Evolutionary conservation across 2,329 filamentous ascomycete genomes (phyloP).

Genomic region (Pleomassaria siparia): DNA sequence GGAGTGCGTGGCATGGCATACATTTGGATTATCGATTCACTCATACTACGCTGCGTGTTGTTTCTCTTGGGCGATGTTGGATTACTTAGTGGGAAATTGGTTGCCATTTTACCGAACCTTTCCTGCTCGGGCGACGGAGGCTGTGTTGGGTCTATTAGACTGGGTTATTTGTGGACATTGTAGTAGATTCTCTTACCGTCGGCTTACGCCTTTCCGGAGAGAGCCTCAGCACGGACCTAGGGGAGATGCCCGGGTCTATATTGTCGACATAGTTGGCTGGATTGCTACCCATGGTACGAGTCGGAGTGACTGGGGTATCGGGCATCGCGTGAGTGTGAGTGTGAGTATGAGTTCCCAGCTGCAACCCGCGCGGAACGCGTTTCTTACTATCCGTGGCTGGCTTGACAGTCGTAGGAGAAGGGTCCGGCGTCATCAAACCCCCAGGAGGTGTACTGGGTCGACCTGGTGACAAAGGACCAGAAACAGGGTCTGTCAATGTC

Average conservation of each 20-base stretch:
- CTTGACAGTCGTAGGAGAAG: slow-evolving; percentile 10
- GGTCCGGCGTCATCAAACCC: slow-evolving; percentile 10
- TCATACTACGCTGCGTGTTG: slow-evolving; percentile 26
- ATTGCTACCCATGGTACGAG: slow-evolving; percentile 12
- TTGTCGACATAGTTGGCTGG: slow-evolving; percentile 19
- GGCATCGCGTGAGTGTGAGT: slow-evolving; percentile 19
- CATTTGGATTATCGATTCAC: slow-evolving; percentile 25
- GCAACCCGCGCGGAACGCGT: slow-evolving; percentile 9
- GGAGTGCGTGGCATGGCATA: slow-evolving; percentile 16
- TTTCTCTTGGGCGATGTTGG: slow-evolving; percentile 19
- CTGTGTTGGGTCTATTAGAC: slow-evolving; percentile 17
- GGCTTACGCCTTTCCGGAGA: slow-evolving; percentile 26
- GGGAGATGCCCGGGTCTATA: slow-evolving; percentile 24
- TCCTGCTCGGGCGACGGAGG: slow-evolving; percentile 24
- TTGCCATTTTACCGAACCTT: slow-evolving; percentile 25
- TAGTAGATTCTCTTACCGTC: slow-evolving; percentile 23
- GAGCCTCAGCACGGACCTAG: slow-evolving; percentile 19
- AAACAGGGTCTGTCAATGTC: slow-evolving; percentile 14
- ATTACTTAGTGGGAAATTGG: slow-evolving; percentile 26
- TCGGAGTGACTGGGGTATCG: slow-evolving; percentile 16
- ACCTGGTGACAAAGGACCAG: slow-evolving; percentile 10
- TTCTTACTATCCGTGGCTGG: slow-evolving; percentile 3
- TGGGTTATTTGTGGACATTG: neutral
- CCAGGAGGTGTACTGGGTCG: slow-evolving; percentile 15
- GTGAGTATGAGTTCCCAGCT: too few relatives aligned